Evolutionary conservation across 805 yeast species (phyloP).

Genomic region (Ogataea kodamae): DNA sequence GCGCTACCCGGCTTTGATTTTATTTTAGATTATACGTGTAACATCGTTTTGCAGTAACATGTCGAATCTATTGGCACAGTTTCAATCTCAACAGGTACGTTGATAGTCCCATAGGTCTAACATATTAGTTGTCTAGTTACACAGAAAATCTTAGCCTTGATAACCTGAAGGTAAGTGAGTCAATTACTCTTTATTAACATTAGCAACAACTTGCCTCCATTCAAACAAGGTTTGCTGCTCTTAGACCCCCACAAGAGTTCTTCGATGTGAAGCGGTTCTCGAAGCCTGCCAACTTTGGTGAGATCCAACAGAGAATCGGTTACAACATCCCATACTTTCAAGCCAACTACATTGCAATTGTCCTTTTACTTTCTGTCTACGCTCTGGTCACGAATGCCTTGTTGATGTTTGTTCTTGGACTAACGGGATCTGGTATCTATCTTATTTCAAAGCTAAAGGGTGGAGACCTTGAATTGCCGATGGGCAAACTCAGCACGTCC

Average conservation of each 20-base stretch:
- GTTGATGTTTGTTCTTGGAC: conserved; percentile 74
- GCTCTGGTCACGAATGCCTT: conserved; percentile 83
- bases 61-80: conserved; percentile 34
- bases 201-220: conserved; percentile 40
- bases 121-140: conserved; percentile 37
- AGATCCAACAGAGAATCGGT: conserved; percentile 81
- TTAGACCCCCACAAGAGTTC: conserved; percentile 90
- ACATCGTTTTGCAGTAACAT: conserved; percentile 7
- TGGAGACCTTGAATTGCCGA: conserved; percentile 72
- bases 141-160: conserved; percentile 50
- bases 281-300: conserved; percentile 86
- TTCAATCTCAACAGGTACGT: conserved; percentile 41
- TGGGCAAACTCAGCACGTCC: conserved; percentile 70
- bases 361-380: conserved; percentile 71
- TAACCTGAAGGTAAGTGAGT: conserved; percentile 36
- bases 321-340: conserved; percentile 85
- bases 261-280: conserved; percentile 86
- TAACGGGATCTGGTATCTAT: conserved; percentile 69
- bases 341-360: conserved; percentile 77
- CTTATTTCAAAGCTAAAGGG: conserved; percentile 82
- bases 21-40: conserved; percentile 15
- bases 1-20: conserved; percentile 8
- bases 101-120: conserved; percentile 8
- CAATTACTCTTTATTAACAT: neutral
- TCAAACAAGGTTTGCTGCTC: conserved; percentile 61